Percentiles rank a stretch among this genome's conserved stretches.
Evolutionary conservation across 768 basidiomycete species (phyloP).

Genomic region (Auricularia cornea): DNA sequence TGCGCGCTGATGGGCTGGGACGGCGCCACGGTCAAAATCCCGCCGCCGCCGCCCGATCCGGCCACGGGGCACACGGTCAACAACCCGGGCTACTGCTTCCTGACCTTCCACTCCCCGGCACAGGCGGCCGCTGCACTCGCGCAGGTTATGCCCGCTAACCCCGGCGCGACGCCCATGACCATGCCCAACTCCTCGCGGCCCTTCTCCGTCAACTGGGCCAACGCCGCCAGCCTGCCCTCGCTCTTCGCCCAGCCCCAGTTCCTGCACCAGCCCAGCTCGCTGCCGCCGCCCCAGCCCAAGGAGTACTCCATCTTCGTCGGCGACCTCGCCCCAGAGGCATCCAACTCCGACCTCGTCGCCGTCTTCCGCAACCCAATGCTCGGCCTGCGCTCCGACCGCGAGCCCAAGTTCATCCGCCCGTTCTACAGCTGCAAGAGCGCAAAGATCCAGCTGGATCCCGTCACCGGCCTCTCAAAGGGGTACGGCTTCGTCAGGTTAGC

Average conservation of each 20-base stretch:
- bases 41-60: slow-evolving; percentile 50
- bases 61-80: slow-evolving; percentile 58
- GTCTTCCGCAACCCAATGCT: slow-evolving; percentile 87
- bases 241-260: slow-evolving; percentile 30
- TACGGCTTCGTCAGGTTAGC: slow-evolving; percentile 89
- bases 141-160: slow-evolving; percentile 44
- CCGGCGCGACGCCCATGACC: slow-evolving; percentile 34
- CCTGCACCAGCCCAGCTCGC: slow-evolving; percentile 9
- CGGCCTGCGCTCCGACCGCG: slow-evolving; percentile 75
- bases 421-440: slow-evolving; percentile 92
- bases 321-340: slow-evolving; percentile 86
- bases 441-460: slow-evolving; percentile 89
- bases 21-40: slow-evolving; percentile 62
- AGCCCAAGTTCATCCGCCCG: slow-evolving; percentile 81
- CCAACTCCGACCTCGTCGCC: slow-evolving; percentile 91
- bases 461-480: slow-evolving; percentile 80
- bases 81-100: slow-evolving; percentile 82
- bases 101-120: slow-evolving; percentile 69
- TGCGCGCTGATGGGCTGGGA: slow-evolving; percentile 86
- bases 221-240: neutral
- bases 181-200: slow-evolving; percentile 87
- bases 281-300: slow-evolving; percentile 46
- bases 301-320: slow-evolving; percentile 95
- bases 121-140: slow-evolving; percentile 63
- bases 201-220: slow-evolving; percentile 75